Percentiles rank a stretch among this genome's conserved stretches.
phyloP scores from a whole-genome alignment of 768 basidiomycete genomes.

The Termitomyces sp. region DNA sequence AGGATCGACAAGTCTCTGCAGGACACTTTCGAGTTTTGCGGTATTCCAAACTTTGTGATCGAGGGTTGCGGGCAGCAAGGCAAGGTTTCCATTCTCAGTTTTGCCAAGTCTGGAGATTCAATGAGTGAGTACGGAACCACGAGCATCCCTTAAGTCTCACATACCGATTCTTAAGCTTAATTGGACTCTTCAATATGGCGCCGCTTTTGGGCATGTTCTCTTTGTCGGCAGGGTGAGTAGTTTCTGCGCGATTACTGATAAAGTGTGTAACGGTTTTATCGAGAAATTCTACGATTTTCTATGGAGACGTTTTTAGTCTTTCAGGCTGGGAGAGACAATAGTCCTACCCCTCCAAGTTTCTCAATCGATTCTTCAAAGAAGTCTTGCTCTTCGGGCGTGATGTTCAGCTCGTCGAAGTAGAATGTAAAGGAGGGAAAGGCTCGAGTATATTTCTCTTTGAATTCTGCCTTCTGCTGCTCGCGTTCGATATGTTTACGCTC shows the following conservation, averaged over 20 bases:
- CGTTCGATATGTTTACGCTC: constrained; percentile 46
- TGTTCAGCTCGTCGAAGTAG: constrained; percentile 66
- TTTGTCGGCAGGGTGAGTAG: constrained; percentile 45
- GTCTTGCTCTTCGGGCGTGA: constrained; percentile 39
- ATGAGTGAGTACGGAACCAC: neutral
- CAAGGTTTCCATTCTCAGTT: constrained; percentile 30
- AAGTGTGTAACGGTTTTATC: constrained; percentile 84
- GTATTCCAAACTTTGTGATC: constrained; percentile 87
- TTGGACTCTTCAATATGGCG: constrained; percentile 54
- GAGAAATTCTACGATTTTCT: constrained; percentile 89
- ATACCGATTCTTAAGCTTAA: constrained; percentile 57
- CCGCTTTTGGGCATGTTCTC: constrained; percentile 49
- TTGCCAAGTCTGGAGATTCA: constrained; percentile 7
- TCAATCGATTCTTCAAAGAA: constrained; percentile 50
- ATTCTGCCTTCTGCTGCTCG: constrained; percentile 60
- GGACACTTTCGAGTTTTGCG: constrained; percentile 63
- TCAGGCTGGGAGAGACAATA: neutral
- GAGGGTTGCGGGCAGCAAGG: constrained; percentile 61
- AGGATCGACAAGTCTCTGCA: constrained; percentile 56
- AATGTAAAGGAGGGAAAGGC: constrained; percentile 85
- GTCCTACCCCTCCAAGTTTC: constrained; percentile 74
- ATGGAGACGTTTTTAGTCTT: neutral
- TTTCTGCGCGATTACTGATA: constrained; percentile 54
- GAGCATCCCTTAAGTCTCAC: constrained; percentile 7
- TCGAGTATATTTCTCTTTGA: constrained; percentile 76